Evolutionary conservation across 306 rosid species (phyloP).

Genomic region (Pyrus pyrifolia): DNA sequence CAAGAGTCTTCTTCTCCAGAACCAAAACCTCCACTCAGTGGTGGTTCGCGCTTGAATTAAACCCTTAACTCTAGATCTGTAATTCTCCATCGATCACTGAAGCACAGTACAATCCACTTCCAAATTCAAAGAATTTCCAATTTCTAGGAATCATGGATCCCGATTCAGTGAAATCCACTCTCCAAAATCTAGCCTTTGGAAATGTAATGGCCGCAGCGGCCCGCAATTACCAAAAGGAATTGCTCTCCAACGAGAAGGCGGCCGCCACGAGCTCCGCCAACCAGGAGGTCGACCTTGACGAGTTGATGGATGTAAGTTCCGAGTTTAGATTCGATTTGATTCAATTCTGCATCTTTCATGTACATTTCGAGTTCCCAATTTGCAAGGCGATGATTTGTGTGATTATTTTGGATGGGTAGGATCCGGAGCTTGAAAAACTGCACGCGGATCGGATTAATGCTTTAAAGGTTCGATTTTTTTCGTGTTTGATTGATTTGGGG

Average conservation of each 20-base stretch:
- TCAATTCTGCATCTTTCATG: background rate
- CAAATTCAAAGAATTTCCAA: background rate
- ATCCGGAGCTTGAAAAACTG: slow-evolving; percentile 92
- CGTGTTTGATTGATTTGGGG: background rate
- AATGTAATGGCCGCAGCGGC: slow-evolving; percentile 92
- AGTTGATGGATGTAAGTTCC: slow-evolving; percentile 84
- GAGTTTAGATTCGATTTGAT: background rate
- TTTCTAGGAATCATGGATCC: slow-evolving; percentile 54
- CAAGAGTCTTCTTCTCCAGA: no score
- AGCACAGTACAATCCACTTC: background rate
- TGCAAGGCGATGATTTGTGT: background rate
- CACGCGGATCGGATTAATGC: slow-evolving; percentile 91
- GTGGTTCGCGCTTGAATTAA: background rate
- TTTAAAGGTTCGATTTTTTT: slow-evolving; percentile 55
- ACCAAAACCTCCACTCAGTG: background rate
- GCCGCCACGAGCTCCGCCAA: slow-evolving; percentile 58
- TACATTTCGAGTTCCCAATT: background rate
- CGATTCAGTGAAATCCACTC: slow-evolving; percentile 71
- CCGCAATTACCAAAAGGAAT: slow-evolving; percentile 83
- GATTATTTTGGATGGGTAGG: slow-evolving; percentile 42
- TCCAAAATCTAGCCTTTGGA: slow-evolving; percentile 75
- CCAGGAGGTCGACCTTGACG: slow-evolving; percentile 85
- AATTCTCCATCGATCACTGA: background rate
- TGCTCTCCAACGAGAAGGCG: slow-evolving; percentile 45
- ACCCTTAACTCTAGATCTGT: background rate